Conservation (phyloP, 2,329 filamentous ascomycete species). For the Fusarium abutilonis region DNA sequence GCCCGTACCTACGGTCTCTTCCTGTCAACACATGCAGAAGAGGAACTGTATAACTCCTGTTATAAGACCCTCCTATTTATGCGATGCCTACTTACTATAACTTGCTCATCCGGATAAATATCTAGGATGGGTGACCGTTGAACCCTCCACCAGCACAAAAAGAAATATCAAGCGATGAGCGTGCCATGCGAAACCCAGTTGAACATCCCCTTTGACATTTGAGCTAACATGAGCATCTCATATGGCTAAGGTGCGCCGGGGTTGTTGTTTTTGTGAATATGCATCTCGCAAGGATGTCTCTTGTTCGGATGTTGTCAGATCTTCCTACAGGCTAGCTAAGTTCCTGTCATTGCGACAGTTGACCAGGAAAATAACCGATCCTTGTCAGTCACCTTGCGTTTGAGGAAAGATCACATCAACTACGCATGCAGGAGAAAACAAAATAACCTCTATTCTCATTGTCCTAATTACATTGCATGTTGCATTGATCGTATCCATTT, state of each 20-base stretch:
- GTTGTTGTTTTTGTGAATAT: background rate
- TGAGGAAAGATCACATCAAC: slow-evolving; percentile 21
- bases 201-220: background rate
- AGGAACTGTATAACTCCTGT: slow-evolving; percentile 13
- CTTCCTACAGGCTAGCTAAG: slow-evolving; percentile 14
- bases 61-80: slow-evolving; percentile 13
- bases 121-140: slow-evolving; percentile 1
- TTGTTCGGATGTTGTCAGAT: slow-evolving; percentile 23
- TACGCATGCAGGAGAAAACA: slow-evolving; percentile 14
- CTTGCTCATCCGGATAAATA: background rate
- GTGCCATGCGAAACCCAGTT: background rate
- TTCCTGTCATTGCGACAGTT: slow-evolving; percentile 20
- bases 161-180: background rate
- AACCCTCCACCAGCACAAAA: background rate
- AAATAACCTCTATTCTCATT: background rate
- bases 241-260: background rate
- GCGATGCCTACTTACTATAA: background rate
- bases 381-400: slow-evolving; percentile 3
- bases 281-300: slow-evolving; percentile 7
- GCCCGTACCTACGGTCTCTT: slow-evolving; percentile 7
- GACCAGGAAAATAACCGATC: slow-evolving; percentile 12
- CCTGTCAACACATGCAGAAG: slow-evolving; percentile 13
- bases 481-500: background rate
- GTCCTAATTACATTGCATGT: background rate
- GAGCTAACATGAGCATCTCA: background rate